Evolutionary conservation across 1,284 basidiomycete species (phyloP).

Genomic region (Ganoderma boninense): DNA sequence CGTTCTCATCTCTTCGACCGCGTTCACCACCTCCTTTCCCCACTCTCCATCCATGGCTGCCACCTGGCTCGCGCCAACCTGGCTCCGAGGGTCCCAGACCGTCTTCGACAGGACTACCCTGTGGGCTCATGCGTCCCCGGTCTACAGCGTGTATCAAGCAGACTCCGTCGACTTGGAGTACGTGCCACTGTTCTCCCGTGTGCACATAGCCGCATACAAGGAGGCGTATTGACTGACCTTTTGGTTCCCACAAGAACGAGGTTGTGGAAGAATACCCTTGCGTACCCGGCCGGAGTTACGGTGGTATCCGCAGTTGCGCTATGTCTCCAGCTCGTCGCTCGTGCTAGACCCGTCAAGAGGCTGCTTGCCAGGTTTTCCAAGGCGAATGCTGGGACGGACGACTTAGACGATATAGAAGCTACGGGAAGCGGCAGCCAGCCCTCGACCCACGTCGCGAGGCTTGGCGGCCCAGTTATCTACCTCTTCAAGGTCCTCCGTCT

Average conservation of each 20-base stretch:
- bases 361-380: slow-evolving; percentile 19
- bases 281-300: slow-evolving; percentile 19
- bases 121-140: slow-evolving; percentile 8
- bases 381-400: background rate
- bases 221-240: background rate
- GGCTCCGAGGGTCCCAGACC: slow-evolving; percentile 20
- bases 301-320: slow-evolving; percentile 21
- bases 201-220: background rate
- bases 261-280: slow-evolving; percentile 27
- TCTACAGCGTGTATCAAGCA: slow-evolving; percentile 11
- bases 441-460: slow-evolving; percentile 30
- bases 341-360: slow-evolving; percentile 15
- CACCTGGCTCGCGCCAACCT: slow-evolving; percentile 27
- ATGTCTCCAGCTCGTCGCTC: slow-evolving; percentile 25
- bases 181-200: slow-evolving; percentile 4
- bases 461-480: slow-evolving; percentile 41
- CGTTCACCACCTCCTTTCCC: slow-evolving; percentile 1
- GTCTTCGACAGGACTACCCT: slow-evolving; percentile 20
- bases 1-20: background rate
- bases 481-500: slow-evolving; percentile 39
- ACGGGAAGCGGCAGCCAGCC: slow-evolving; percentile 7
- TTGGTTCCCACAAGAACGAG: slow-evolving; percentile 6
- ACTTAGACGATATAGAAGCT: slow-evolving; percentile 23
- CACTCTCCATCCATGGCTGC: slow-evolving; percentile 22
- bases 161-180: slow-evolving; percentile 16